Percentiles rank a stretch among this genome's conserved stretches.
These are phyloP conservation scores for Fomitopsis pulvina DNA, from an alignment of 768 basidiomycete genomes.

Conservation along the genomic window DNA sequence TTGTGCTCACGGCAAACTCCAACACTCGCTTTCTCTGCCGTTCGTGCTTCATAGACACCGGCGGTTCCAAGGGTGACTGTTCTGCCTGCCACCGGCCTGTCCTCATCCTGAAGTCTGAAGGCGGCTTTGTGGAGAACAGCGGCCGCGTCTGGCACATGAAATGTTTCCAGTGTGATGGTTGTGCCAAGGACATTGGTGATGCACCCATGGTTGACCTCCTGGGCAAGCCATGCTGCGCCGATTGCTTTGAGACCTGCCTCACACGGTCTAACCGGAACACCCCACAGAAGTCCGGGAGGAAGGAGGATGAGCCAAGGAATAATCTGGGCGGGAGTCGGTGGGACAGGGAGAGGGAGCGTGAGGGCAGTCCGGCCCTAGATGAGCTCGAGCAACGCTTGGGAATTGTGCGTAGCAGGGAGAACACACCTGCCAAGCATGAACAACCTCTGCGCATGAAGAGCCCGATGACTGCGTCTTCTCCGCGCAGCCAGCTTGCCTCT, in stretches of 20 bases:
- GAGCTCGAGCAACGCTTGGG: conserved; percentile 28
- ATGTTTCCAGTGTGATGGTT: conserved; percentile 73
- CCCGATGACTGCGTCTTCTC: conserved; percentile 4
- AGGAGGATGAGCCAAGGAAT: conserved; percentile 23
- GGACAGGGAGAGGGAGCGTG: conserved; percentile 19
- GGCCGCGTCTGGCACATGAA: conserved; percentile 75
- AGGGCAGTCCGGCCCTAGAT: conserved; percentile 28
- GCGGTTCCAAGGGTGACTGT: conserved; percentile 75
- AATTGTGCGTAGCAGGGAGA: conserved; percentile 21
- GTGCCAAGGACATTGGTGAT: conserved; percentile 66
- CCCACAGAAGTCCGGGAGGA: conserved; percentile 35
- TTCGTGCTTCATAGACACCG: conserved; percentile 61
- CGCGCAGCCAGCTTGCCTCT: conserved; percentile 7
- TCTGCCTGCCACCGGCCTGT: conserved; percentile 63
- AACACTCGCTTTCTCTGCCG: conserved; percentile 60
- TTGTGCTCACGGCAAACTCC: conserved; percentile 5
- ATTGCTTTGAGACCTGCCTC: conserved; percentile 76
- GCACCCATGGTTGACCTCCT: conserved; percentile 78
- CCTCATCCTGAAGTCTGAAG: conserved; percentile 68
- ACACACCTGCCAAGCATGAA: conserved; percentile 12
- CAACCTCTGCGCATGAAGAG: background rate
- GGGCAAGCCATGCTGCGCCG: conserved; percentile 70
- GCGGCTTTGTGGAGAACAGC: conserved; percentile 66
- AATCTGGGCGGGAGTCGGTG: conserved; percentile 42
- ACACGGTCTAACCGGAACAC: conserved; percentile 38